phyloP scores from a whole-genome alignment of 202 grass and related monocot genomes.

The Saccharum hybrid region DNA sequence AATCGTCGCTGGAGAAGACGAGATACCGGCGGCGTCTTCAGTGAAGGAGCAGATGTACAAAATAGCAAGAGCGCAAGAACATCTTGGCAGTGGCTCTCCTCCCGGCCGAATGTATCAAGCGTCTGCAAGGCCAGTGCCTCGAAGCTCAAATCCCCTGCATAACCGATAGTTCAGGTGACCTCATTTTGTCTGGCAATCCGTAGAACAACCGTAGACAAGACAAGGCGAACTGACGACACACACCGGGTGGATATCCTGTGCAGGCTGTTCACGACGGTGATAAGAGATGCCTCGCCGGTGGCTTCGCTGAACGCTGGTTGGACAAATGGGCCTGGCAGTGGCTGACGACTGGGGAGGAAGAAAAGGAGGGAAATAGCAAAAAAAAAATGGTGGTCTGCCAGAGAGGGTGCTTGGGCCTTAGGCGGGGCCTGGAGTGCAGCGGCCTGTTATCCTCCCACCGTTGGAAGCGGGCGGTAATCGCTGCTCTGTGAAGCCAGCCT shows the following conservation, averaged over 20 bases:
- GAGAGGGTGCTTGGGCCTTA: neutral
- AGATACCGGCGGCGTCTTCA: neutral
- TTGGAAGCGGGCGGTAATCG: slow-evolving; percentile 48
- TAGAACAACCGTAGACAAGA: no score
- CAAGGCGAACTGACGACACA: no score
- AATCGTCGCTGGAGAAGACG: neutral
- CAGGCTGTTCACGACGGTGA: no score
- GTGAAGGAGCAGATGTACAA: slow-evolving; percentile 31
- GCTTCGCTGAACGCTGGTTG: no score
- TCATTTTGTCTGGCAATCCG: no score
- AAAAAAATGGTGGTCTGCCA: slow-evolving; percentile 5
- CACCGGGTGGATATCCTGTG: no score
- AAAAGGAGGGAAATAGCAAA: no score
- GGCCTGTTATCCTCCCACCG: slow-evolving; percentile 48
- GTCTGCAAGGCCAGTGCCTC: slow-evolving; percentile 51
- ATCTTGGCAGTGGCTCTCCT: neutral
- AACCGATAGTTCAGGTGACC: slow-evolving; percentile 1
- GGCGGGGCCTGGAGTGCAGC: neutral
- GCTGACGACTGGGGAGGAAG: no score
- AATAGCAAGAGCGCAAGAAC: slow-evolving; percentile 31
- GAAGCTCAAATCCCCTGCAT: neutral
- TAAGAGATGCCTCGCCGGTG: no score
- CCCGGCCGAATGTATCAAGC: slow-evolving; percentile 40
- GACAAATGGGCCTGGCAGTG: no score
- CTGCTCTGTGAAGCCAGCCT: slow-evolving; percentile 56